Percentiles rank a stretch among this genome's conserved stretches.
phyloP scores from a whole-genome alignment of 257 asterid species.

The Solanum chmielewskii region DNA sequence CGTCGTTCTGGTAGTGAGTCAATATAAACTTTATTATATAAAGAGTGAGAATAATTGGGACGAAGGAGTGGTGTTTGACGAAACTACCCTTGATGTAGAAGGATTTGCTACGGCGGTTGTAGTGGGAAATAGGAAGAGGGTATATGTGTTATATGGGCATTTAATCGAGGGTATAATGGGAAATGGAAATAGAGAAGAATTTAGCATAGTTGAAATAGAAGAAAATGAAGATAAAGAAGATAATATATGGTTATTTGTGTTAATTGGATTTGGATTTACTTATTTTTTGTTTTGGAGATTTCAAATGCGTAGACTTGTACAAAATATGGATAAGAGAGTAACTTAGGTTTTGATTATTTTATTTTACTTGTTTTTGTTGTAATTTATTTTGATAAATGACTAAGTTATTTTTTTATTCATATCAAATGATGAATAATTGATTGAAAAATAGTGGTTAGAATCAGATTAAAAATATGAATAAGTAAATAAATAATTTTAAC shows the following conservation, averaged over 20 bases:
- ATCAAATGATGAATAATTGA: neutral
- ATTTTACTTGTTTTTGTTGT: neutral
- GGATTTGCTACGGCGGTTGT: constrained; percentile 55
- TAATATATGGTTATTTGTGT: constrained; percentile 51
- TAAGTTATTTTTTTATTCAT: neutral
- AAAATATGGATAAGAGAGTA: constrained; percentile 64
- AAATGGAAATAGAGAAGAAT: constrained; percentile 38
- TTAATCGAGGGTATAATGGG: constrained; percentile 49
- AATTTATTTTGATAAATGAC: neutral
- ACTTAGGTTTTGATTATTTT: constrained; percentile 5
- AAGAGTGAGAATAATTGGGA: constrained; percentile 74
- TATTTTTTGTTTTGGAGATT: constrained; percentile 84
- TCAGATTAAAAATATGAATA: too few relatives aligned
- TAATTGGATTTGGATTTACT: constrained; percentile 62
- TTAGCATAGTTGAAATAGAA: constrained; percentile 42
- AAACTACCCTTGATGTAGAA: constrained; percentile 62
- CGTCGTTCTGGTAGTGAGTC: constrained; percentile 57
- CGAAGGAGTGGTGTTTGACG: constrained; percentile 71
- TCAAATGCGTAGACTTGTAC: constrained; percentile 57
- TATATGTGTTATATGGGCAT: constrained; percentile 68
- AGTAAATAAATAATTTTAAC: too few relatives aligned
- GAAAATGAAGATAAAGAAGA: constrained; percentile 36
- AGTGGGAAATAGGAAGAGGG: constrained; percentile 56
- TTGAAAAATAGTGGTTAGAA: neutral
- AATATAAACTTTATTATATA: constrained; percentile 33